phyloP scores from a whole-genome alignment of 441 rosid species.

The Breynia disticha region DNA sequence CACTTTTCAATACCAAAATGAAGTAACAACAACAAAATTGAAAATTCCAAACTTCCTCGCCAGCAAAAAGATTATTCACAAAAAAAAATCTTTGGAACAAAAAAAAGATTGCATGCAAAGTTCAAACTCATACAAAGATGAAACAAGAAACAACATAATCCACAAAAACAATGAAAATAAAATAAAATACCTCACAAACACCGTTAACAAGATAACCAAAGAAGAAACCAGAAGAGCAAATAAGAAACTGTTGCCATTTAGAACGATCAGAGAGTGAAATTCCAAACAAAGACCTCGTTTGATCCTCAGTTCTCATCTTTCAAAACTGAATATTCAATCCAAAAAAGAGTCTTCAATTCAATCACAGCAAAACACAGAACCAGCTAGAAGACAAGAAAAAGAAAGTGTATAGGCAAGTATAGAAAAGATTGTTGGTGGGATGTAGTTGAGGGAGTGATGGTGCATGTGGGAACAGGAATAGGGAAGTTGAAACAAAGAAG shows the following conservation, averaged over 20 bases:
- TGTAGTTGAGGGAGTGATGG: background rate
- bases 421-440: background rate
- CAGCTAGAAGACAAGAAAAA: background rate
- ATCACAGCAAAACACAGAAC: background rate
- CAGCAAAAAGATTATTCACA: no score
- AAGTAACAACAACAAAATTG: no score
- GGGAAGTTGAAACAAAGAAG: slow-evolving; percentile 10
- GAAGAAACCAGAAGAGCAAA: slow-evolving; percentile 91
- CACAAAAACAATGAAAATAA: background rate
- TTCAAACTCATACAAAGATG: background rate
- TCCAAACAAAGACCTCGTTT: slow-evolving; percentile 50
- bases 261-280: slow-evolving; percentile 59
- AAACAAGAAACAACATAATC: background rate
- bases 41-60: background rate
- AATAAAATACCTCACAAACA: slow-evolving; percentile 64
- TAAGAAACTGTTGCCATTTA: slow-evolving; percentile 71
- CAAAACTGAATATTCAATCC: background rate
- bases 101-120: slow-evolving; percentile 5
- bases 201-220: slow-evolving; percentile 94
- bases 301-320: slow-evolving; percentile 53
- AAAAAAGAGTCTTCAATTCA: background rate
- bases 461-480: background rate
- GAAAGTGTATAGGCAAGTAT: slow-evolving; percentile 4
- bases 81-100: no score
- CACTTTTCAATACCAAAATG: no score